phyloP scores from a whole-genome alignment of 495 filamentous ascomycete species.

The Penicillium chermesinum region DNA sequence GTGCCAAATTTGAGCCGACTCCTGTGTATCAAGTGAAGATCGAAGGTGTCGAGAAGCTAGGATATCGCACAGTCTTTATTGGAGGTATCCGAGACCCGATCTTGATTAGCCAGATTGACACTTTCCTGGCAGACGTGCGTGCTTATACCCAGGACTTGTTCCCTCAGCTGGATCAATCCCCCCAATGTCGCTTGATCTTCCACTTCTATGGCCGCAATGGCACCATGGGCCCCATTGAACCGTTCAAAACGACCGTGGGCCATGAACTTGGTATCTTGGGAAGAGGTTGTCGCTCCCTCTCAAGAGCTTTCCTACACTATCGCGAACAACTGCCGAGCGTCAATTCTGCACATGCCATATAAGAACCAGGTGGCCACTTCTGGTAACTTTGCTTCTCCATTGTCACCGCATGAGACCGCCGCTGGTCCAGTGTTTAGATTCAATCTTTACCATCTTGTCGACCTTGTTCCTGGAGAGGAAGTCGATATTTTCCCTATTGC shows the following conservation, averaged over 20 bases:
- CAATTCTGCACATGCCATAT: constrained; percentile 40
- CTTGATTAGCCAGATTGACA: constrained; percentile 35
- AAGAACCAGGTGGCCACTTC: constrained; percentile 38
- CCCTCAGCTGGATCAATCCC: constrained; percentile 9
- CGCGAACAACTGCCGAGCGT: constrained; percentile 29
- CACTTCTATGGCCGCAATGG: constrained; percentile 38
- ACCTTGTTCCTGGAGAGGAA: constrained; percentile 29
- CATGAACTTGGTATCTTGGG: constrained; percentile 38
- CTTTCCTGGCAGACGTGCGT: constrained; percentile 24
- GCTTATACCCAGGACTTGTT: constrained; percentile 23
- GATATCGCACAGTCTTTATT: constrained; percentile 42
- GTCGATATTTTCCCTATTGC: constrained; percentile 6
- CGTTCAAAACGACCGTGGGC: background rate
- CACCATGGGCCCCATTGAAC: constrained; percentile 9
- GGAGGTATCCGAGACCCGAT: constrained; percentile 45
- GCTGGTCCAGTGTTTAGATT: constrained; percentile 37
- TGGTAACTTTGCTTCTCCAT: constrained; percentile 41
- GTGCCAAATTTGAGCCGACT: constrained; percentile 30
- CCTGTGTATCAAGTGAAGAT: constrained; percentile 41
- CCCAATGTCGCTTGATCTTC: constrained; percentile 29
- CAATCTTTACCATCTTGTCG: constrained; percentile 45
- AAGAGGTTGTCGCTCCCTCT: constrained; percentile 34
- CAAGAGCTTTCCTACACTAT: constrained; percentile 39
- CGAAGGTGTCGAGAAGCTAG: constrained; percentile 34
- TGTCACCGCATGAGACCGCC: constrained; percentile 32